phyloP scores from a whole-genome alignment of 1,139 yeast genomes.

The Kluyveromyces sp. region DNA sequence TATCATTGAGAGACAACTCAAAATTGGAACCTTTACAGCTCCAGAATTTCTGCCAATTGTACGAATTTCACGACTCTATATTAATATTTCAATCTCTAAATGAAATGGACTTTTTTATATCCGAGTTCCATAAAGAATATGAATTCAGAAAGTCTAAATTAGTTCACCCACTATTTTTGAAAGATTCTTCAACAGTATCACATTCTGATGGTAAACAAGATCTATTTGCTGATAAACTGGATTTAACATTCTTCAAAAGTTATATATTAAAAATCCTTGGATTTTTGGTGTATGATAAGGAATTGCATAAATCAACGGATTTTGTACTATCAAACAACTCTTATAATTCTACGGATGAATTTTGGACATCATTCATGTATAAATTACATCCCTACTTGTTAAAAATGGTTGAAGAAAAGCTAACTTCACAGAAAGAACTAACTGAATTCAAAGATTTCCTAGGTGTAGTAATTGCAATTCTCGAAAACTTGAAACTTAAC shows the following conservation, averaged over 20 bases:
- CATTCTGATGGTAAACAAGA: conserved; percentile 17
- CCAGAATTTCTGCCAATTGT: conserved; percentile 38
- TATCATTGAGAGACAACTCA: conserved; percentile 49
- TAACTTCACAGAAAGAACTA: conserved; percentile 33
- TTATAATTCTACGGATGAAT: conserved; percentile 53
- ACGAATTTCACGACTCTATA: conserved; percentile 73
- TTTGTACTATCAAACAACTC: conserved; percentile 49
- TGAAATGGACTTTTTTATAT: conserved; percentile 50
- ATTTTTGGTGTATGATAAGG: conserved; percentile 68
- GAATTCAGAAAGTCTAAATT: conserved; percentile 63
- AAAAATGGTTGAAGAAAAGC: conserved; percentile 28
- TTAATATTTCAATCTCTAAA: conserved; percentile 73
- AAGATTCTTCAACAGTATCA: conserved; percentile 20
- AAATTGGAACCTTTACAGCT: conserved; percentile 24
- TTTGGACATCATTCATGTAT: conserved; percentile 66
- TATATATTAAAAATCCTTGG: conserved; percentile 64
- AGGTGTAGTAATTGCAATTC: conserved; percentile 67
- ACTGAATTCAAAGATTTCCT: conserved; percentile 47
- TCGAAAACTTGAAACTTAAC: conserved; percentile 65
- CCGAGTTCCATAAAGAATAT: conserved; percentile 65
- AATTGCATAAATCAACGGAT: conserved; percentile 50
- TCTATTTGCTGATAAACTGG: conserved; percentile 21
- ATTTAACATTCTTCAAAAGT: conserved; percentile 37
- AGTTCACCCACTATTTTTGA: conserved; percentile 53
- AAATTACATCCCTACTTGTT: conserved; percentile 49